Conservation (phyloP, 768 basidiomycete genomes). For the Lentinus tigrinus region DNA sequence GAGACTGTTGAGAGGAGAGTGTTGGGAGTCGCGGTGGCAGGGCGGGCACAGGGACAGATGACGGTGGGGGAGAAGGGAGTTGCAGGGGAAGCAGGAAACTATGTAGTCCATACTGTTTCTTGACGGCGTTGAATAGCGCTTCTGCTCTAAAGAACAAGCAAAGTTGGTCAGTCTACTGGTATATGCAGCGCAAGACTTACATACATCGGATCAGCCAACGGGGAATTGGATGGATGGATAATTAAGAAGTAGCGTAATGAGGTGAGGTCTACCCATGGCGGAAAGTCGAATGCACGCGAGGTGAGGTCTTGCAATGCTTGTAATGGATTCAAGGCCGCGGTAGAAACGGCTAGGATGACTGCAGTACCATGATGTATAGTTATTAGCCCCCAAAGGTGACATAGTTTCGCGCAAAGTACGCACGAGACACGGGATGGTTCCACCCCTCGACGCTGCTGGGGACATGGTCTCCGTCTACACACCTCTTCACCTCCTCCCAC, state of each 20-base stretch:
- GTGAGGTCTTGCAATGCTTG: constrained; percentile 79
- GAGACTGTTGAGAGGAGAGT: constrained; percentile 36
- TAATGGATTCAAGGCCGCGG: constrained; percentile 76
- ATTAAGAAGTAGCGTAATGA: constrained; percentile 74
- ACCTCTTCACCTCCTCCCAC: constrained; percentile 84
- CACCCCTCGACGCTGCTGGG: constrained; percentile 75
- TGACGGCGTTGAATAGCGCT: constrained; percentile 82
- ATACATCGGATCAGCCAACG: constrained; percentile 78
- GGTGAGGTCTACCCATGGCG: constrained; percentile 77
- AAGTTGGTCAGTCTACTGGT: not conserved
- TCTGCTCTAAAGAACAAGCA: constrained; percentile 49
- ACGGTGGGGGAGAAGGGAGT: constrained; percentile 56
- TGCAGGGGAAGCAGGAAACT: constrained; percentile 65
- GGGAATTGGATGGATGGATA: constrained; percentile 68
- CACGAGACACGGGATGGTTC: constrained; percentile 85
- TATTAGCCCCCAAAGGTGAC: not conserved
- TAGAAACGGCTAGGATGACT: constrained; percentile 85
- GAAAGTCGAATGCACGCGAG: constrained; percentile 63
- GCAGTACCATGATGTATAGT: not conserved
- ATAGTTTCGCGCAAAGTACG: constrained; percentile 29
- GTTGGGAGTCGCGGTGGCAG: constrained; percentile 68
- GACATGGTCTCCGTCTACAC: constrained; percentile 73
- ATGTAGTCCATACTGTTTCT: constrained; percentile 83
- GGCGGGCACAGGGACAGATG: constrained; percentile 66
- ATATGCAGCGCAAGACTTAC: constrained; percentile 28